Conservation (phyloP, 2,329 filamentous ascomycete species). For the Fusarium neocosmosporiellum region DNA sequence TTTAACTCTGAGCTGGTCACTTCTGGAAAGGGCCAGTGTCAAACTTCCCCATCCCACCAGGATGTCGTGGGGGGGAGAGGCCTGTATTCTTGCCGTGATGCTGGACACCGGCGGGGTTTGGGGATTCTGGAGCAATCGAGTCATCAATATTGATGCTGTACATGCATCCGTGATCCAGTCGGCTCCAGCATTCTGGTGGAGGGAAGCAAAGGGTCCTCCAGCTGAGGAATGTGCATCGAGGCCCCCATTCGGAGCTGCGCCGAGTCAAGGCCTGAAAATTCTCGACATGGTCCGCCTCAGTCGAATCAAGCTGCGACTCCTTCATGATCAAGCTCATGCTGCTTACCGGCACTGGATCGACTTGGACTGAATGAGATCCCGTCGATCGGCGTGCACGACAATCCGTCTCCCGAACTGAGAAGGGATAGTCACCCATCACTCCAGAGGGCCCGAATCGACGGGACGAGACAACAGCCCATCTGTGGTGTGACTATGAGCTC, state of each 20-base stretch:
- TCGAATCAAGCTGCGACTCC: constrained; percentile 22
- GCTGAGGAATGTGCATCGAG: constrained; percentile 2
- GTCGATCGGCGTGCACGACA: constrained; percentile 39
- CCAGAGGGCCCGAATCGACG: constrained; percentile 40
- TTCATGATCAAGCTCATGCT: constrained; percentile 28
- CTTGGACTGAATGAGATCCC: constrained; percentile 38
- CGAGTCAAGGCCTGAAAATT: constrained; percentile 20
- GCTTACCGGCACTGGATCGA: constrained; percentile 33
- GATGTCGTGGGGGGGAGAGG: constrained; percentile 24
- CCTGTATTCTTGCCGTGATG: constrained; percentile 17
- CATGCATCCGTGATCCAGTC: constrained; percentile 3
- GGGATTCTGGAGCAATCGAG: constrained; percentile 9
- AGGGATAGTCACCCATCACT: constrained; percentile 35
- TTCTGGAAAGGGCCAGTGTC: constrained; percentile 38
- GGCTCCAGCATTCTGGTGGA: not conserved
- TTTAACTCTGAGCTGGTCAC: constrained; percentile 7
- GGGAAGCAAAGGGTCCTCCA: constrained; percentile 8
- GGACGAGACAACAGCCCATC: constrained; percentile 44
- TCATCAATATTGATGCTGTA: not conserved
- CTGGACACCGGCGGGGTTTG: constrained; percentile 28
- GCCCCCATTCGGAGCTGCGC: constrained; percentile 8
- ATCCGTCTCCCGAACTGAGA: constrained; percentile 35
- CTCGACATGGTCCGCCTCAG: constrained; percentile 27
- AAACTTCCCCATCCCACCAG: constrained; percentile 17
- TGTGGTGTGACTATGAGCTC: constrained; percentile 44